A percentile compares a stretch with the other conserved stretches of the same genome.
Conservation (phyloP, 192 early-diverging fungal genomes). For the Coemansia sp. region DNA sequence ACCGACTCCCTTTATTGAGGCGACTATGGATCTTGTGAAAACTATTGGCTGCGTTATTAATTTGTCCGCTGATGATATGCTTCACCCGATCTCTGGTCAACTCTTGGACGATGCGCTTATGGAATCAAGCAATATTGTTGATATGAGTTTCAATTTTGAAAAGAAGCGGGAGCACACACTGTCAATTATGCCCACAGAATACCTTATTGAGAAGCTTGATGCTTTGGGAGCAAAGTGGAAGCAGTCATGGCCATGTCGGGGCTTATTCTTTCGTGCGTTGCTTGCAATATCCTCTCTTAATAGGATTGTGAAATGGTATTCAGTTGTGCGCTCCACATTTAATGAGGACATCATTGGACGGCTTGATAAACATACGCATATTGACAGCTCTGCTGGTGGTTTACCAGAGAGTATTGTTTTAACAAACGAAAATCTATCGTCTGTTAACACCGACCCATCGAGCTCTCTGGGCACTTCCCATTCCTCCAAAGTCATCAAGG, state of each 20-base stretch:
- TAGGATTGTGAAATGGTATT: conserved; percentile 45
- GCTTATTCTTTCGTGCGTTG: conserved; percentile 36
- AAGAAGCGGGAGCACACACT: conserved; percentile 19
- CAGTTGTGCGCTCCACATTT: conserved; percentile 33
- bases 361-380: conserved; percentile 16
- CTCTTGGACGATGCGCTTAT: conserved; percentile 22
- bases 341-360: conserved; percentile 35
- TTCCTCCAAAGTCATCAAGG: not conserved
- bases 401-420: not conserved
- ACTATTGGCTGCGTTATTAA: conserved; percentile 37
- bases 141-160: not conserved
- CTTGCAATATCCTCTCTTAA: conserved; percentile 51
- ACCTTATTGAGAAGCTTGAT: conserved; percentile 32
- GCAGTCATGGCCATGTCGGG: conserved; percentile 47
- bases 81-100: conserved; percentile 28
- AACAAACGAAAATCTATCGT: not conserved
- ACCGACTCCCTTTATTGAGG: conserved; percentile 43
- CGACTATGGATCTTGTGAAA: conserved; percentile 40
- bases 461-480: not conserved
- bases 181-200: conserved; percentile 34
- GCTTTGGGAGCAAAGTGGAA: conserved; percentile 37
- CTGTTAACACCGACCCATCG: not conserved
- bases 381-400: not conserved
- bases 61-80: conserved; percentile 32
- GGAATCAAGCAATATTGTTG: not conserved